phyloP scores from a whole-genome alignment of 2,329 filamentous ascomycete genomes.

The Scolecobasidium constrictum region DNA sequence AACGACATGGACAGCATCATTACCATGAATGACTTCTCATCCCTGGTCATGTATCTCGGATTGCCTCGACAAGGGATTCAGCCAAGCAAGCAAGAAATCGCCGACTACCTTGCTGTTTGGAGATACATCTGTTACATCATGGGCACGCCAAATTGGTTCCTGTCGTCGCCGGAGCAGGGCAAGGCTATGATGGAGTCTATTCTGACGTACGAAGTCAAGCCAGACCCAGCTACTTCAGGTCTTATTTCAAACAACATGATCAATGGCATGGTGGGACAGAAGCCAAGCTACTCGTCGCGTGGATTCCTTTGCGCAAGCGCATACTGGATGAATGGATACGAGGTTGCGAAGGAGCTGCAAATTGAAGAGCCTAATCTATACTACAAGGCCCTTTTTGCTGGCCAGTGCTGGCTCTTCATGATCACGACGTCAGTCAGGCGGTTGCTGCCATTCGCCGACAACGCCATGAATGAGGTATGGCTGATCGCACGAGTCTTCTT shows the following conservation, averaged over 20 bases:
- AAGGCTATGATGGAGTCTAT: constrained; percentile 58
- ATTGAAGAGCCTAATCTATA: constrained; percentile 45
- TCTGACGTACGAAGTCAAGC: constrained; percentile 53
- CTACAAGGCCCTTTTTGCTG: neutral
- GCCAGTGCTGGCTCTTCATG: neutral
- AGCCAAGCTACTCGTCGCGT: constrained; percentile 54
- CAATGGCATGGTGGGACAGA: constrained; percentile 49
- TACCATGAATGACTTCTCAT: constrained; percentile 61
- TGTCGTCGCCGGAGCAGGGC: constrained; percentile 45
- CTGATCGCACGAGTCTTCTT: neutral
- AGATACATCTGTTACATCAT: constrained; percentile 62
- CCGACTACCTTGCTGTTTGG: constrained; percentile 66
- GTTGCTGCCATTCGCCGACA: neutral
- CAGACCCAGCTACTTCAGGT: constrained; percentile 49
- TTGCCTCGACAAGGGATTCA: constrained; percentile 64
- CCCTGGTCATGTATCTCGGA: constrained; percentile 54
- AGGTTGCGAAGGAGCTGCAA: constrained; percentile 48
- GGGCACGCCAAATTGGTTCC: constrained; percentile 54
- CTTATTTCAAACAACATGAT: constrained; percentile 64
- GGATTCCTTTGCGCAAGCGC: constrained; percentile 58
- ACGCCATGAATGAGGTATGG: neutral
- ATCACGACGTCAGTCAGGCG: neutral
- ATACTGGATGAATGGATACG: constrained; percentile 58
- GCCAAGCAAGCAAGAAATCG: constrained; percentile 48
- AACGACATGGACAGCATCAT: constrained; percentile 66